These are phyloP conservation scores for Allium cepa DNA, from an alignment of 106 monocot species.

Conservation along the genomic window DNA sequence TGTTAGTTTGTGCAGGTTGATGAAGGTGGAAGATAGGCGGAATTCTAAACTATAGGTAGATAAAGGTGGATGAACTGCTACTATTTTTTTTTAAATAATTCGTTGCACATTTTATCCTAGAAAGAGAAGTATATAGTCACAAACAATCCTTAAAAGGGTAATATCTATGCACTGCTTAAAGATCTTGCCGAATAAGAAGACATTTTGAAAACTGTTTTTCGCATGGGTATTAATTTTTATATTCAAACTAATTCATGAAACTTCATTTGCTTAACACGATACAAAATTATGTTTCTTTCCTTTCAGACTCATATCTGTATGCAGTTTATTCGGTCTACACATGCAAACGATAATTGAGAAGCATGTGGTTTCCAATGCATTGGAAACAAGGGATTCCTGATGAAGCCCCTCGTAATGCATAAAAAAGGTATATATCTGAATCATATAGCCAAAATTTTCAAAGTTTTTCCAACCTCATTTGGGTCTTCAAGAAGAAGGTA, in stretches of 20 bases:
- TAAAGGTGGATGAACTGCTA: too few relatives aligned
- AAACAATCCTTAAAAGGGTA: constrained; percentile 76
- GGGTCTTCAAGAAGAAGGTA: constrained; percentile 67
- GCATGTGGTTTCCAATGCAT: neutral
- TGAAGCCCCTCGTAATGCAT: constrained; percentile 15
- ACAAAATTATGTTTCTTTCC: neutral
- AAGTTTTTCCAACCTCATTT: constrained; percentile 57
- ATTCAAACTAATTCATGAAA: neutral
- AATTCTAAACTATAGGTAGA: too few relatives aligned
- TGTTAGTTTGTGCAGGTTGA: too few relatives aligned
- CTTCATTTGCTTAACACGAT: neutral
- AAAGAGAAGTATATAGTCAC: constrained; percentile 78
- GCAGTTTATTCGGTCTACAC: constrained; percentile 49
- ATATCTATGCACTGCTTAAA: constrained; percentile 80
- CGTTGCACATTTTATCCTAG: constrained; percentile 20
- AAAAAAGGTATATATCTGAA: constrained; percentile 23
- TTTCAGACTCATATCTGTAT: constrained; percentile 59
- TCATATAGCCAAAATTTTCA: constrained; percentile 62
- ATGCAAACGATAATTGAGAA: constrained; percentile 4
- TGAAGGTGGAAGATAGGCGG: too few relatives aligned
- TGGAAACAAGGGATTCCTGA: constrained; percentile 10
- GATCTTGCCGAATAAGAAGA: constrained; percentile 79
- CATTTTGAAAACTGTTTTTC: constrained; percentile 66
- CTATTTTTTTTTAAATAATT: too few relatives aligned
- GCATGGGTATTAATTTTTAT: constrained; percentile 25